Conservation (phyloP, 1,284 basidiomycete species). For the Polyporus tsugae region DNA sequence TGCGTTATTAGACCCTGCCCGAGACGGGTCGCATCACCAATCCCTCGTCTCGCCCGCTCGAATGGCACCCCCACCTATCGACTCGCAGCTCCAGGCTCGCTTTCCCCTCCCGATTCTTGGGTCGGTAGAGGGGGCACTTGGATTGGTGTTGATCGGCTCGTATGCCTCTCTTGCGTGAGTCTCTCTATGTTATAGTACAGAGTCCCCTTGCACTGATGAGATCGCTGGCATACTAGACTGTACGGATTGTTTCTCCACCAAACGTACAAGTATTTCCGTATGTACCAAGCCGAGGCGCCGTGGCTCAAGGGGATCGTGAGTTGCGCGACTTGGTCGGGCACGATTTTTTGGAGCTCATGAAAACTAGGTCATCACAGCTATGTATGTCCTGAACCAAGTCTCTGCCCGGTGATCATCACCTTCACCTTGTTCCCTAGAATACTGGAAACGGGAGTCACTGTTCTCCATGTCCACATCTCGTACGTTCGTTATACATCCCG, state of each 20-base stretch:
- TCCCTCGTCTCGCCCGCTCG: not conserved
- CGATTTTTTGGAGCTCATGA: not conserved
- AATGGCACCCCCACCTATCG: not conserved
- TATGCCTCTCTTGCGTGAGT: not conserved
- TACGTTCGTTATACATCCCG: not conserved
- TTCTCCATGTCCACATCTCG: not conserved
- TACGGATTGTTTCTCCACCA: not conserved
- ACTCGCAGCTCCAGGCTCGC: not conserved
- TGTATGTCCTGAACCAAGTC: not conserved
- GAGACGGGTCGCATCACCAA: not conserved
- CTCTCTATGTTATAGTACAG: not conserved
- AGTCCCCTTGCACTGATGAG: too few species aligned
- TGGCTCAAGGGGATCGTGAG: not conserved
- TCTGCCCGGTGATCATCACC: not conserved
- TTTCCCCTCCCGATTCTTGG: not conserved
- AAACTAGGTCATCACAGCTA: not conserved
- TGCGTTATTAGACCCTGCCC: not conserved
- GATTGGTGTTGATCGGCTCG: conserved; percentile 2
- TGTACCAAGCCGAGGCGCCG: not conserved
- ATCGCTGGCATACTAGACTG: not conserved
- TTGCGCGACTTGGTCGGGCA: not conserved
- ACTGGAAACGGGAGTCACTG: not conserved
- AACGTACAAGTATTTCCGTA: not conserved
- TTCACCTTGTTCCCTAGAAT: not conserved
- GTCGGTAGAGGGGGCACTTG: not conserved